Base-by-base conservation (phyloP, 306 rosid genomes). In the Hippophae tibetana region DNA sequence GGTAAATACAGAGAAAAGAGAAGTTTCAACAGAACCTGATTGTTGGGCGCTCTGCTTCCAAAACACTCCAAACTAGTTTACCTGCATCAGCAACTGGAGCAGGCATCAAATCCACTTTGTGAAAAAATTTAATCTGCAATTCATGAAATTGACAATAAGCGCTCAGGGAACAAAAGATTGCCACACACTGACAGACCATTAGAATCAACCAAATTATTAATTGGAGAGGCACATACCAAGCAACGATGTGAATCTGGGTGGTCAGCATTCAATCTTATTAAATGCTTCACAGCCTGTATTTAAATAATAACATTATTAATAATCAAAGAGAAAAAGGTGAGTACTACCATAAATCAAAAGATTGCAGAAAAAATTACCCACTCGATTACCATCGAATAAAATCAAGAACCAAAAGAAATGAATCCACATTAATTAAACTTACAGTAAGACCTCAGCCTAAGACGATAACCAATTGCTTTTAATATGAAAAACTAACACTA, bases 211-310 rank as follows among this genome's bases (percentile, higher is more conserved):
- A 44, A 52, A 43, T 42, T n/a, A 50, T 13, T 43, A 52, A 42
- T 7, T 47, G 59, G 6, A 65, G 38, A 23, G 43, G 64, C 10
- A 60, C 84, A 70, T 82, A 93, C 99, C 94, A 93, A 77, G 74
- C 94, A 86, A 61, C 97, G 73, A 68, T 93, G 95, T 31, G 97
- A 82, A 72, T 88, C 99, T 67, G 97, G 99, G 78, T 93, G 95
- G 57, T 93, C 95, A 6, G 85, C 79, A 54, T 88, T 78, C 93
- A 93, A 75, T 72, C 97, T 80, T 61, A 93, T 73, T 56, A 93
- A 83, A 77, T 88, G 97, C 81, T 86, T 88, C 47, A 86, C 79
- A 77, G 99, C 99, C 97, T 93, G 58, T 54, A 80, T 58, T 42
- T 27, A 68, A 68, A 69, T 31, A 31, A 31, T 1, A 31, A 31